Conservation (phyloP, 2,329 filamentous ascomycete genomes). For the Apiospora arundinis region DNA sequence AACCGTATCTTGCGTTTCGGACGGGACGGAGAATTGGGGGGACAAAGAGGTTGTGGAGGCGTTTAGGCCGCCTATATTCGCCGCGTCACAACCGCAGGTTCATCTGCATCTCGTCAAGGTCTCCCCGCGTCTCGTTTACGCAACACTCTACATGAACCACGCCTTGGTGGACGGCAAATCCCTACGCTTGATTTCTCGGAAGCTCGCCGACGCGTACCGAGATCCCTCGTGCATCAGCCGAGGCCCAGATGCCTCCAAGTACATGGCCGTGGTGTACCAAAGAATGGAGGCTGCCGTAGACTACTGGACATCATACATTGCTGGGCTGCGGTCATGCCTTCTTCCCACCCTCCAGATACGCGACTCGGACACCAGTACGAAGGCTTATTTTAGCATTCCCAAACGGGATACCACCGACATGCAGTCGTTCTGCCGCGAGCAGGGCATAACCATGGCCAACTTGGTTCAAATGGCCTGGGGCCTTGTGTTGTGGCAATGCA, state of each 20-base stretch:
- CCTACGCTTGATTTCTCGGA: neutral
- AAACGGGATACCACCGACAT: too few species aligned
- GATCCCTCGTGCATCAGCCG: too few species aligned
- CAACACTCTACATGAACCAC: neutral
- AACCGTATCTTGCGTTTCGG: neutral
- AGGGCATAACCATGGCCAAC: neutral
- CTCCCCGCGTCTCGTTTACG: neutral
- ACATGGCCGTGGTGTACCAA: neutral
- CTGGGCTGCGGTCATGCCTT: neutral
- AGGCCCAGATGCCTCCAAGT: neutral
- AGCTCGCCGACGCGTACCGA: neutral
- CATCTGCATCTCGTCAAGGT: neutral
- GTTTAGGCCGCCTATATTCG: neutral
- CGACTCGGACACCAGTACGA: too few species aligned
- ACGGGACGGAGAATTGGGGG: neutral
- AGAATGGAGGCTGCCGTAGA: neutral
- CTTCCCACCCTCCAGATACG: neutral
- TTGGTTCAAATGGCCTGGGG: neutral
- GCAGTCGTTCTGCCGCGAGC: neutral
- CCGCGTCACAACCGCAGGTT: neutral
- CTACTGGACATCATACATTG: neutral
- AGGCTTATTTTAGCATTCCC: too few species aligned
- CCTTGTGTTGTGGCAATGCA: neutral
- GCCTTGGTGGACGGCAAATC: constrained; percentile 8
- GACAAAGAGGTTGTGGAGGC: too few species aligned